Evolutionary conservation across 306 rosid species (phyloP).

Genomic region (Malus sieversii): DNA sequence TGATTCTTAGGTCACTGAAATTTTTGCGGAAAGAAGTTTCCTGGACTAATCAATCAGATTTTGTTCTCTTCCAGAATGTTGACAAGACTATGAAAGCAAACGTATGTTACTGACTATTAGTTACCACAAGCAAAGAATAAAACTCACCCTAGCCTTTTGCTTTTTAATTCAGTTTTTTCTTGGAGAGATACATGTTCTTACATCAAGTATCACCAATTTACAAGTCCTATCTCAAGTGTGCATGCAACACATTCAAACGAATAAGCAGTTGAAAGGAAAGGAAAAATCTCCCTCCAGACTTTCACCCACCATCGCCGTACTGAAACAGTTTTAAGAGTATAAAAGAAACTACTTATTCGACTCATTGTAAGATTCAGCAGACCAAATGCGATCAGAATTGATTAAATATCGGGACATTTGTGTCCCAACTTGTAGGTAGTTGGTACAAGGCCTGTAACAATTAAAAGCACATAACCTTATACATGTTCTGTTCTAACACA

Average conservation of each 20-base stretch:
- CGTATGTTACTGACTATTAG: not conserved
- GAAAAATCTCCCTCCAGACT: not conserved
- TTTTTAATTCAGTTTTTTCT: not conserved
- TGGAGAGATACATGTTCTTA: not conserved
- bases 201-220: not conserved
- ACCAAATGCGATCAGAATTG: not conserved
- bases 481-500: not conserved
- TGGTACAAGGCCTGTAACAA: not conserved
- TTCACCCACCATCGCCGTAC: not conserved
- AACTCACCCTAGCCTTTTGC: not conserved
- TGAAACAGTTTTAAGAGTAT: not conserved
- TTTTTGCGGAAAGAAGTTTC: not conserved
- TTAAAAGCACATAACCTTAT: not conserved
- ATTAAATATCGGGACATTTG: not conserved
- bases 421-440: not conserved
- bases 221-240: not conserved
- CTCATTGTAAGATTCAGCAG: not conserved
- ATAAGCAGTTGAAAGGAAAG: not conserved
- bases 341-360: not conserved
- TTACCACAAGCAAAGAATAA: not conserved
- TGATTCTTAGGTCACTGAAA: not conserved
- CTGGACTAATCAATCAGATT: not conserved
- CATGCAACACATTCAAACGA: not conserved
- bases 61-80: not conserved
- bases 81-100: not conserved